A percentile compares a stretch with the other conserved stretches of the same genome.
These are phyloP conservation scores for Colletotrichum melonis DNA, from an alignment of 2,329 filamentous ascomycete genomes.

Conservation along the genomic window DNA sequence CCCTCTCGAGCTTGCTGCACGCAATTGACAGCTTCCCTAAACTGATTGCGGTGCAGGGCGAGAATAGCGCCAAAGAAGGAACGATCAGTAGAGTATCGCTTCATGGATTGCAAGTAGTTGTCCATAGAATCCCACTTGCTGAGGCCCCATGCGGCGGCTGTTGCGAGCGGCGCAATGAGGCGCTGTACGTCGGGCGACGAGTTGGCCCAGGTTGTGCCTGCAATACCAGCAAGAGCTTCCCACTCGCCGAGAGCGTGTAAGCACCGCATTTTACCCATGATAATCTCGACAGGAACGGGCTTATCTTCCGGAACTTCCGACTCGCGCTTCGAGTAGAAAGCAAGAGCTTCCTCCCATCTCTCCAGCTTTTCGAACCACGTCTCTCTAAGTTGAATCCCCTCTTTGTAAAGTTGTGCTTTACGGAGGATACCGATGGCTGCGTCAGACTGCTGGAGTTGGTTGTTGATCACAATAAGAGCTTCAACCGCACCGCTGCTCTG, in stretches of 20 bases:
- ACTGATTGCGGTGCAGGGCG: conserved; percentile 94
- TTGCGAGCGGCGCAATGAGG: conserved; percentile 91
- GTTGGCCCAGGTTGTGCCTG: conserved; percentile 93
- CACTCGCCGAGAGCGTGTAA: conserved; percentile 96
- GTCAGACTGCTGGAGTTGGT: conserved; percentile 98
- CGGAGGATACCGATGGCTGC: conserved; percentile 97
- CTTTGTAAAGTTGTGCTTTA: conserved; percentile 94
- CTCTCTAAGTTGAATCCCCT: conserved; percentile 92
- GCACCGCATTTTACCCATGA: conserved; percentile 99
- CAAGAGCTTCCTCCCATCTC: conserved; percentile 96
- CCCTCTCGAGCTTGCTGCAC: conserved; percentile 94
- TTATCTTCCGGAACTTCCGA: conserved; percentile 70
- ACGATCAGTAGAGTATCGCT: conserved; percentile 89
- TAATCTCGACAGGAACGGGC: conserved; percentile 83
- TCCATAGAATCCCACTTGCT: conserved; percentile 99
- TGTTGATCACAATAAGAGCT: conserved; percentile 98
- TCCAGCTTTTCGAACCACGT: conserved; percentile 99
- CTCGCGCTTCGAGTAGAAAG: conserved; percentile 91
- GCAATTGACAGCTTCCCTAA: conserved; percentile 87
- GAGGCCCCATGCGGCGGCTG: conserved; percentile 95
- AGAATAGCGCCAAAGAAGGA: conserved; percentile 98
- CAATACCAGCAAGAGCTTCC: conserved; percentile 90
- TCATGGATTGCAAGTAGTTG: conserved; percentile 95
- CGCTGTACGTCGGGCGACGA: conserved; percentile 89
- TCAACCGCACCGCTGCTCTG: conserved; percentile 96